Conservation (phyloP, 768 basidiomycete species). For the Collybia sordida region DNA sequence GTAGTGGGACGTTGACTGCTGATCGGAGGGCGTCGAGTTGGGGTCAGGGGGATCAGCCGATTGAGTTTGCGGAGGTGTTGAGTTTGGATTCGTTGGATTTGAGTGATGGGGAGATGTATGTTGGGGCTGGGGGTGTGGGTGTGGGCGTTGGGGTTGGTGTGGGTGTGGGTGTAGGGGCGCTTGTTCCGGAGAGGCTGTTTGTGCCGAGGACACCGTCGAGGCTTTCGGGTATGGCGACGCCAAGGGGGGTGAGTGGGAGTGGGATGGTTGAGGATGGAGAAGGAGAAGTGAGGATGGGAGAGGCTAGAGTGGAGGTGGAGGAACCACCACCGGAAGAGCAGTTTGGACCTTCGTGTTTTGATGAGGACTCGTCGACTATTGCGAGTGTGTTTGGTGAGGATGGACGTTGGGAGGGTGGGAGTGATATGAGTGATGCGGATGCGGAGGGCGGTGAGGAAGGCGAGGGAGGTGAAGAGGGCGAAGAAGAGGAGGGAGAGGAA, state of each 20-base stretch:
- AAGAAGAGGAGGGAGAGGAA: constrained; percentile 13
- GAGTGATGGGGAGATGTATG: constrained; percentile 40
- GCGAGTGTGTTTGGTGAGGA: constrained; percentile 39
- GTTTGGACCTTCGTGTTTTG: constrained; percentile 29
- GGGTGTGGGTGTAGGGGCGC: not conserved
- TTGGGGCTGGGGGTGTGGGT: constrained; percentile 11
- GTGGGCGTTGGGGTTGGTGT: constrained; percentile 9
- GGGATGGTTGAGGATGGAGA: constrained; percentile 12
- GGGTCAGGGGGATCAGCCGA: constrained; percentile 49
- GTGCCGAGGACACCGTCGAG: constrained; percentile 15
- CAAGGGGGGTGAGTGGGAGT: constrained; percentile 1
- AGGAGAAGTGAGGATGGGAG: constrained; percentile 5
- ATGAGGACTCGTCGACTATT: constrained; percentile 53
- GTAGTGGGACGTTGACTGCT: constrained; percentile 29
- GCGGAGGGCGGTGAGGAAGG: constrained; percentile 10
- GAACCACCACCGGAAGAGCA: not conserved
- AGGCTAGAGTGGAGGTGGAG: too few species aligned
- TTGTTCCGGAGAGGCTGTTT: constrained; percentile 10
- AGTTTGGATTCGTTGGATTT: constrained; percentile 38
- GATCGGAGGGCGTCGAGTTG: constrained; percentile 66
- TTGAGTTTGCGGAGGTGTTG: constrained; percentile 30
- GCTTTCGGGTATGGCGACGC: constrained; percentile 9
- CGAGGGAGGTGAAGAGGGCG: constrained; percentile 19
- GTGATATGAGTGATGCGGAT: constrained; percentile 23
- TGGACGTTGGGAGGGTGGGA: constrained; percentile 11